Percentiles rank a stretch among this genome's conserved stretches.
Conservation (phyloP, 768 basidiomycete species). For the Strobilomyces confusus region DNA sequence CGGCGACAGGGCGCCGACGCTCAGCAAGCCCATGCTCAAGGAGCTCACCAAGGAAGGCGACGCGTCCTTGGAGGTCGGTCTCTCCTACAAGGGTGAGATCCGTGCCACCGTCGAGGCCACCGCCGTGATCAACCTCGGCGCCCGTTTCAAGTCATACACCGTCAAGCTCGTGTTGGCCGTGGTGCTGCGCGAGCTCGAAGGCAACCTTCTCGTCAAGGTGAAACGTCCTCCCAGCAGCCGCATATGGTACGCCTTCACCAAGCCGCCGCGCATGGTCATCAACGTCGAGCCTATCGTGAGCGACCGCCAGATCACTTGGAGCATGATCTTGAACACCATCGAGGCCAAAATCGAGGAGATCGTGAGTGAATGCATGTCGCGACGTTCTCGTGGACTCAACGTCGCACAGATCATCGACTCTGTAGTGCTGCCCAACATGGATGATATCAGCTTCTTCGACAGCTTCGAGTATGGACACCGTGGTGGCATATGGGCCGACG, state of each 20-base stretch:
- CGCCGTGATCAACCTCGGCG: constrained; percentile 79
- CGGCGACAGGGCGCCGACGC: constrained; percentile 76
- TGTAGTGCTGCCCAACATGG: constrained; percentile 95
- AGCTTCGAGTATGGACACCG: constrained; percentile 59
- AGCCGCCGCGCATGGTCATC: constrained; percentile 81
- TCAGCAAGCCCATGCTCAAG: constrained; percentile 98
- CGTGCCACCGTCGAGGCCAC: constrained; percentile 88
- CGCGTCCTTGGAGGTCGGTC: constrained; percentile 81
- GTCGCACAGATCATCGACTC: constrained; percentile 81
- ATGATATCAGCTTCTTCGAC: constrained; percentile 95
- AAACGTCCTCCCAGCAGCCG: constrained; percentile 95
- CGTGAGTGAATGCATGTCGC: constrained; percentile 42
- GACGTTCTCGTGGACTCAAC: constrained; percentile 58
- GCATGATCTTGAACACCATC: constrained; percentile 86
- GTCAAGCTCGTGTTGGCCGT: constrained; percentile 89
- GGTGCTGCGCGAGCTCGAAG: constrained; percentile 85
- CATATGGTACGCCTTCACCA: constrained; percentile 91
- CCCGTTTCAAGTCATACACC: constrained; percentile 82
- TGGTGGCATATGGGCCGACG: constrained; percentile 89
- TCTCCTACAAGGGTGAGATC: constrained; percentile 83
- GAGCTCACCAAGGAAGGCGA: constrained; percentile 94
- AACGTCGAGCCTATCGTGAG: constrained; percentile 93
- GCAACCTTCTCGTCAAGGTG: constrained; percentile 83
- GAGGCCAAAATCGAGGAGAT: constrained; percentile 86
- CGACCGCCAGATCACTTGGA: constrained; percentile 91